phyloP scores from a whole-genome alignment of 192 early-diverging fungal species.

The Linnemannia hyalina region DNA sequence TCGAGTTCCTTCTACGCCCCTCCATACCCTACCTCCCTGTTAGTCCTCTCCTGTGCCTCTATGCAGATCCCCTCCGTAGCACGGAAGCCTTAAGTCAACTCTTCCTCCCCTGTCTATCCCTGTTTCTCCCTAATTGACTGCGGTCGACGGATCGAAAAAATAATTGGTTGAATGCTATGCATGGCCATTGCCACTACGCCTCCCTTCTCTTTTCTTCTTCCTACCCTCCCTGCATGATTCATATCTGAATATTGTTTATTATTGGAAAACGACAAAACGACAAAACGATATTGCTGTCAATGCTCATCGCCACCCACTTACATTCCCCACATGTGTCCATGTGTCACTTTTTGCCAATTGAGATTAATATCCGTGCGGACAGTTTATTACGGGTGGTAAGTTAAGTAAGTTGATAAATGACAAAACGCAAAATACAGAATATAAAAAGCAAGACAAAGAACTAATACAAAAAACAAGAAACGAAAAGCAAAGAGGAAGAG shows the following conservation, averaged over 20 bases:
- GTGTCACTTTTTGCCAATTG: no score
- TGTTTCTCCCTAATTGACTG: no score
- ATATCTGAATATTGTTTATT: background rate
- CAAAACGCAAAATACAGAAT: background rate
- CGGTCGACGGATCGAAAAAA: no score
- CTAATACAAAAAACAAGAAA: background rate
- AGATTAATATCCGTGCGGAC: background rate
- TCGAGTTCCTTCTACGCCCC: no score
- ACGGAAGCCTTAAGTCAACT: no score
- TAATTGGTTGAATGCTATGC: background rate
- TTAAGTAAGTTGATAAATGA: background rate
- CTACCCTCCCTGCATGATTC: background rate
- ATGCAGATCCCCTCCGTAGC: no score
- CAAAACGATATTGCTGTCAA: background rate
- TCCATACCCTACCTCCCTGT: no score
- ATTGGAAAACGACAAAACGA: background rate
- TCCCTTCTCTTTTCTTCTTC: background rate
- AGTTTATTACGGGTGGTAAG: background rate
- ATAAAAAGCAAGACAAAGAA: slow-evolving; percentile 1
- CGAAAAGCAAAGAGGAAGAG: background rate
- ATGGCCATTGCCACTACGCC: background rate
- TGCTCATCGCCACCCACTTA: background rate
- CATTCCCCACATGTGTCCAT: background rate
- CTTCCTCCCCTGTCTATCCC: no score
- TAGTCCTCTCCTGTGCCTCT: no score